Base-by-base conservation (phyloP, 306 rosid species). In the Trifolium fragiferum region DNA sequence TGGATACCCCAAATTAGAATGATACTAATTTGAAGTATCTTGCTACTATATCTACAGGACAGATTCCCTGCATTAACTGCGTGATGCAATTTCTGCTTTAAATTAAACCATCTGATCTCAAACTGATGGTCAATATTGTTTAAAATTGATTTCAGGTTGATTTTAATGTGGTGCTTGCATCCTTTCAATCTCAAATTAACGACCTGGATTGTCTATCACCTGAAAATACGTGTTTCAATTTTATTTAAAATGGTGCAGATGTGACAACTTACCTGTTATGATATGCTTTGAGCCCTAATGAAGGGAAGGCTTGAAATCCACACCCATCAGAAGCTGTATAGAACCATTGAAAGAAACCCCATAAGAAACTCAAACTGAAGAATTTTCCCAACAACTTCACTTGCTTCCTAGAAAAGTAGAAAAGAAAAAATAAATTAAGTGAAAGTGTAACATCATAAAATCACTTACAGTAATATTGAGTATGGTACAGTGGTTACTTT, bases 341-440 rank as follows among this genome's bases (percentile, higher is more conserved):
- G 84, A 85, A 85, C 89, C 89, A 85, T 13, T 85, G 83, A 80
- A 85, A 85, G 84, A 85, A 85, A 51, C 83, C 84, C 89, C 86
- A 85, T 7, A 85, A 25, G 72, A 85, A 82, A 44, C 89, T 85
- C 5, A 85, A 10, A 44, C 83, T 69, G 79, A 85, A 85, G 81
- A 85, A 82, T 80, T 80, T 85, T 19, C 81, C 89, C 84, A 82
- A 80, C 66, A 20, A 57, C 73, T 70, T 85, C 64, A 85, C 89
- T 77, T 85, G 89, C 66, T 85, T 85, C 83, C 89, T 85, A 82
- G 5, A 81, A 84, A 69, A 54, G 65, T 54, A 66, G 10, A 72
- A 72, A 35, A 38, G 68, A 55, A 54, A 41, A 14, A 78, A 66
- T 15, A 69, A 49, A 53, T 71, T 37, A 62, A 20, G 65, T 47